These are phyloP conservation scores for Thielaviopsis musarum DNA, from an alignment of 2,329 filamentous ascomycete species.

Conservation along the genomic window DNA sequence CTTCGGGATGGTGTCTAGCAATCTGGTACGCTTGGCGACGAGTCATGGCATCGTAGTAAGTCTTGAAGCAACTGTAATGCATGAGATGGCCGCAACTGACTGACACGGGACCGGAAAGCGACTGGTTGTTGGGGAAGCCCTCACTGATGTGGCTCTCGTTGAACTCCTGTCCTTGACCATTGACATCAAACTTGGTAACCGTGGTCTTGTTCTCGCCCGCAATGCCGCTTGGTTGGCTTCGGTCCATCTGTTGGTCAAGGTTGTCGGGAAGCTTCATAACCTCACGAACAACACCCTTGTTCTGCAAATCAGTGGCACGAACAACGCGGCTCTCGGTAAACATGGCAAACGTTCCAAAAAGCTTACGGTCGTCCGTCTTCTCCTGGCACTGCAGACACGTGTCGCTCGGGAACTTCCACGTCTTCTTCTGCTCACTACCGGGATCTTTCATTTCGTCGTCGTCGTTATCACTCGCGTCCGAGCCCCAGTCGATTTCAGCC, in stretches of 20 bases:
- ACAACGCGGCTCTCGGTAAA: constrained; percentile 75
- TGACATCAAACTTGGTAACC: constrained; percentile 58
- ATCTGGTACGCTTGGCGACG: constrained; percentile 83
- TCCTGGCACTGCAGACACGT: constrained; percentile 96
- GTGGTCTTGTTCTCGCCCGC: constrained; percentile 68
- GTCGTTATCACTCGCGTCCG: constrained; percentile 56
- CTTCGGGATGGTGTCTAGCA: constrained; percentile 82
- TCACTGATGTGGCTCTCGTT: constrained; percentile 77
- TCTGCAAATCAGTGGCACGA: constrained; percentile 68
- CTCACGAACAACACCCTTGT: constrained; percentile 72
- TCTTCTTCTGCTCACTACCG: constrained; percentile 39
- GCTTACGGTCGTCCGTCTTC: constrained; percentile 71
- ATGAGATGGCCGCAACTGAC: constrained; percentile 95
- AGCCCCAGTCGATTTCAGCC: constrained; percentile 61
- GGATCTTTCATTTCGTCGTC: constrained; percentile 41
- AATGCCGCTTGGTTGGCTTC: constrained; percentile 75
- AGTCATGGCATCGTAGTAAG: constrained; percentile 70
- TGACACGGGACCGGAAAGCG: constrained; percentile 60
- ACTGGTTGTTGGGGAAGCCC: constrained; percentile 59
- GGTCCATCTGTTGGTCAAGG: constrained; percentile 71
- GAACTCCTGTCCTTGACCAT: constrained; percentile 51
- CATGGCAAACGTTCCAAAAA: constrained; percentile 88
- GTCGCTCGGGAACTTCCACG: constrained; percentile 80
- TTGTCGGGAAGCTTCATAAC: constrained; percentile 60
- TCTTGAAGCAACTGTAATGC: constrained; percentile 92